These are phyloP conservation scores for Lepiota subincarnata DNA, from an alignment of 768 basidiomycete genomes.

Conservation along the genomic window DNA sequence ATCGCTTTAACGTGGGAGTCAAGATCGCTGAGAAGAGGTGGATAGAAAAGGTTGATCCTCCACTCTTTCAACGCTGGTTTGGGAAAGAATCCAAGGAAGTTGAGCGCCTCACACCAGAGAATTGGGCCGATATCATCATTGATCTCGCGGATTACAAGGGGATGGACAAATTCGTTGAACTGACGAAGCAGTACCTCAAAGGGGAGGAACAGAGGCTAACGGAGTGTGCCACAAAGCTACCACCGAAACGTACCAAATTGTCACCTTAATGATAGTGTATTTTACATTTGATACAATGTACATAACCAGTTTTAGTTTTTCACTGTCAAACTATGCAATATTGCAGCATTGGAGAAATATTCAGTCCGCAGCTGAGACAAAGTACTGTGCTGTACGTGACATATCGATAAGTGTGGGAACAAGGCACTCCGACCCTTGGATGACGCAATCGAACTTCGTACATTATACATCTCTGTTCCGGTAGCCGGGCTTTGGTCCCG, in stretches of 20 bases:
- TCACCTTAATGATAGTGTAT: not conserved
- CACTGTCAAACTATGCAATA: too few species aligned
- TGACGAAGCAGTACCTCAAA: conserved; percentile 16
- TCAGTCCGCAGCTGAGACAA: too few species aligned
- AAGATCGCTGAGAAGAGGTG: conserved; percentile 20
- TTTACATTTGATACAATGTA: not conserved
- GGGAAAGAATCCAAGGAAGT: conserved; percentile 10
- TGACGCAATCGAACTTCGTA: too few species aligned
- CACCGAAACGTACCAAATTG: not conserved
- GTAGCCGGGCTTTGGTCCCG: not conserved
- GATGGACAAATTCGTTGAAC: conserved; percentile 16
- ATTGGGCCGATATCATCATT: conserved; percentile 19
- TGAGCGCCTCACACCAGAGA: conserved; percentile 17
- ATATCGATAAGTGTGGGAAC: too few species aligned
- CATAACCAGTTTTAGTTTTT: too few species aligned
- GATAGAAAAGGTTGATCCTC: conserved; percentile 19
- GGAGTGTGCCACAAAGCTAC: conserved; percentile 12
- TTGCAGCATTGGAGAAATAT: too few species aligned
- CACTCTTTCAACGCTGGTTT: conserved; percentile 14
- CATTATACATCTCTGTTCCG: too few species aligned
- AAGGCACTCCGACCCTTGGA: too few species aligned
- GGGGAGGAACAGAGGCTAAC: conserved; percentile 11
- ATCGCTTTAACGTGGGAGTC: conserved; percentile 22
- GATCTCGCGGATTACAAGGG: conserved; percentile 17
- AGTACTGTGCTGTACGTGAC: too few species aligned